A percentile compares a stretch with the other conserved stretches of the same genome.
Conservation (phyloP, 345 rosid species). For the Limnanthes douglasii region DNA sequence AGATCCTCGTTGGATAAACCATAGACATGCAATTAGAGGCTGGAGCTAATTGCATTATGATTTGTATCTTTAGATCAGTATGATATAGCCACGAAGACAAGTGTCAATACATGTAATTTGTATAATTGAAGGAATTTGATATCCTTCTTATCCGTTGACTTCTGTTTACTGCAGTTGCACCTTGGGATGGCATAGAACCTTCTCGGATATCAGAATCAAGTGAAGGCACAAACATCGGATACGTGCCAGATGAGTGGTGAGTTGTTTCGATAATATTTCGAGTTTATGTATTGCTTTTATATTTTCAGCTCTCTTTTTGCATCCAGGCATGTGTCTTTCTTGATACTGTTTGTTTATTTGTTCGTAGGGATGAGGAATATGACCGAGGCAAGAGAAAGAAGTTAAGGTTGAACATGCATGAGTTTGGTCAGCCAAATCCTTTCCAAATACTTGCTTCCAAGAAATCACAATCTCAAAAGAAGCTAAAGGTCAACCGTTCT, state of each 20-base stretch:
- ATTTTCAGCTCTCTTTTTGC: background rate
- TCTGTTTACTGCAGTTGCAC: constrained; percentile 38
- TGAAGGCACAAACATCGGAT: constrained; percentile 32
- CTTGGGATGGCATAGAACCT: constrained; percentile 52
- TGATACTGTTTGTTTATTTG: background rate
- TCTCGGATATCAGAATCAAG: constrained; percentile 15
- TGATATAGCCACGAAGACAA: background rate
- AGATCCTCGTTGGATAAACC: background rate
- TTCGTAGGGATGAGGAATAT: constrained; percentile 82
- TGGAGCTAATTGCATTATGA: no score
- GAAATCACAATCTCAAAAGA: constrained; percentile 29
- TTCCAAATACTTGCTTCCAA: constrained; percentile 55
- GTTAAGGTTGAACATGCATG: constrained; percentile 24
- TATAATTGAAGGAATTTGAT: constrained; percentile 1
- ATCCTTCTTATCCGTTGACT: constrained; percentile 3
- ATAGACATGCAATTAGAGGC: no score
- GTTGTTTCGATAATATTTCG: constrained; percentile 4
- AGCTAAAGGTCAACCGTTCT: constrained; percentile 15
- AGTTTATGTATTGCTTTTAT: background rate
- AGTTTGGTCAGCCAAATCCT: constrained; percentile 45
- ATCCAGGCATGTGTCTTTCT: background rate
- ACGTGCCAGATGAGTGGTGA: constrained; percentile 85
- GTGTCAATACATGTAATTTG: no score
- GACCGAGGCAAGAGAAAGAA: constrained; percentile 93
- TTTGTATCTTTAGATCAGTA: no score